These are phyloP conservation scores for Tremellales sp. DNA, from an alignment of 1,284 basidiomycete genomes.

Conservation along the genomic window DNA sequence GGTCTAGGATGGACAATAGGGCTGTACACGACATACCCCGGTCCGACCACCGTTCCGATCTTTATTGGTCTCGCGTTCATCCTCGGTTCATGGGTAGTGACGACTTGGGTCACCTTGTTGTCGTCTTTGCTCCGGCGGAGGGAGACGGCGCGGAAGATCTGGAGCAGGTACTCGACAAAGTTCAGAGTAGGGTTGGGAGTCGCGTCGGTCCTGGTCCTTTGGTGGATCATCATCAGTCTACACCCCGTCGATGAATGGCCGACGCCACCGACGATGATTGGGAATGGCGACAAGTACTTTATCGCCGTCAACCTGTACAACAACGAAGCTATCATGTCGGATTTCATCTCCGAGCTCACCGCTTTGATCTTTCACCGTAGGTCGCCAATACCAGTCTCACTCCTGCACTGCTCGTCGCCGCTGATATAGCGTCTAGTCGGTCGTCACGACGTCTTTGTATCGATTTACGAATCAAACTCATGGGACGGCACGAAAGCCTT, in stretches of 20 bases:
- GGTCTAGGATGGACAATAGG: constrained; percentile 1
- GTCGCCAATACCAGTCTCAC: constrained; percentile 2
- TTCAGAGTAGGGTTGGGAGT: constrained; percentile 5
- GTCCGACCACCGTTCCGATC: constrained; percentile 32
- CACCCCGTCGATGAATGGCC: constrained; percentile 3
- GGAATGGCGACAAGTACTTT: constrained; percentile 16
- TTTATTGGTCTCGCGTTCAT: constrained; percentile 16
- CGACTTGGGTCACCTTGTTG: constrained; percentile 11
- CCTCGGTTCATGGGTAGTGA: constrained; percentile 16
- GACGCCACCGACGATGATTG: constrained; percentile 7
- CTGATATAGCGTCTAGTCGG: constrained; percentile 47
- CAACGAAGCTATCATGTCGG: constrained; percentile 23
- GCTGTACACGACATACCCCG: constrained; percentile 26
- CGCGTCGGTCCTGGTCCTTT: constrained; percentile 11
- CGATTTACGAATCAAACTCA: constrained; percentile 58
- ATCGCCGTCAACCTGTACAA: constrained; percentile 37
- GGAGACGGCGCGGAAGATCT: constrained; percentile 3
- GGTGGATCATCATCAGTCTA: constrained; percentile 15
- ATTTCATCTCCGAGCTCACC: constrained; percentile 18
- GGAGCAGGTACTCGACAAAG: neutral
- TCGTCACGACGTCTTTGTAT: constrained; percentile 55
- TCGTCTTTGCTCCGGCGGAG: neutral
- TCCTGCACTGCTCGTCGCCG: neutral
- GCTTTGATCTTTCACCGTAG: constrained; percentile 23
- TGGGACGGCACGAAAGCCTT: constrained; percentile 51